Base-by-base conservation (phyloP, 2,329 filamentous ascomycete species). In the Calonectria montana region DNA sequence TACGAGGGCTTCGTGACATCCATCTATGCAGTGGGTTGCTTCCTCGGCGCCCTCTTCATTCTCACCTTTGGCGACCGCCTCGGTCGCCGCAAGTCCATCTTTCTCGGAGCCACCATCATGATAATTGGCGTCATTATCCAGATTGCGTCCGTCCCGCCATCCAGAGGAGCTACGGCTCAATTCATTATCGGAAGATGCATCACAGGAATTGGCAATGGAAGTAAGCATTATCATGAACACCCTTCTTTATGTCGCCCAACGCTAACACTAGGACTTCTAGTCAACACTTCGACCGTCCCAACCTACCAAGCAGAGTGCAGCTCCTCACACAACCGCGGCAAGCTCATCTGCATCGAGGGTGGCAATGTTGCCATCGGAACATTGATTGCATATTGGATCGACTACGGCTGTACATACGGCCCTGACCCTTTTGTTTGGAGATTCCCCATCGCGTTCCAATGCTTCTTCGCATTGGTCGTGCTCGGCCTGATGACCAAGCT, bases 51-150 rank as follows among this genome's bases (percentile, higher is more conserved):
- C 71, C 81, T 88, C 69, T 84, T 86, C 67, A 86, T 88, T 50
- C 83, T 89, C 43, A 80, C 80, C 47, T 80, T 89, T 13, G 91
- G 91, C 31, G 91, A 93, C 71, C 67, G 85, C 0, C 79, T 88
- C 5, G 87, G 86, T 25, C 79, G 87, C 45, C 81, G 88, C 45
- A 88, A 87, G 2, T 90, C 91, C 66, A 89, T 92, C 75, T 84
- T 89, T 18, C 23, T 84, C 2, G 91, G 91, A n/a, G 87, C 87
- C 9, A 74, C 83, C 15, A 87, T 93, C 74, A 90, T 93, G 87
- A 86, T 91, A 8, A 67, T 91, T 13, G 91, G 91, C n/a, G 90
- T 91, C 41, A 83, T 88, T 10, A 87, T 93, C 47, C 91, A 93
- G 77, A 82, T 89, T 41, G 84, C 86, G 2, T 39, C 53, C 25